These are phyloP conservation scores for Karstenula rhodostoma DNA, from an alignment of 2,329 filamentous ascomycete genomes.

Conservation along the genomic window DNA sequence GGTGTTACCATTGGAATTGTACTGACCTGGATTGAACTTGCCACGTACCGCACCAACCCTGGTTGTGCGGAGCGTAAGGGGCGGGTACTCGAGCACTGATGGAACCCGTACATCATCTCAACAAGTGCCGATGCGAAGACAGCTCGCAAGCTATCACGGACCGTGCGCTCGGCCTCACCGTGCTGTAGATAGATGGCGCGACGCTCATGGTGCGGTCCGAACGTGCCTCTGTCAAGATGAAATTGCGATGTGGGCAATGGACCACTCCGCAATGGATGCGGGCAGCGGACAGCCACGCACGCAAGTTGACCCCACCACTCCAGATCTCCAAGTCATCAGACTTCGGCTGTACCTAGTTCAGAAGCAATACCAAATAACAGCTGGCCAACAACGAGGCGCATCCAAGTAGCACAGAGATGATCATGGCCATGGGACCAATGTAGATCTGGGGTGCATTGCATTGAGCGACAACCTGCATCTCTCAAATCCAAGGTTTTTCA, in stretches of 20 bases:
- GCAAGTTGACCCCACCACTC: slow-evolving; percentile 6
- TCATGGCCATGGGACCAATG: background rate
- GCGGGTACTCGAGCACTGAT: slow-evolving; percentile 29
- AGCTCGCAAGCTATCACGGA: slow-evolving; percentile 1
- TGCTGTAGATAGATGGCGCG: slow-evolving; percentile 13
- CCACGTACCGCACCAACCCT: slow-evolving; percentile 24
- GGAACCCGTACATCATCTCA: slow-evolving; percentile 4
- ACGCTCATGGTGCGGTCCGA: slow-evolving; percentile 19
- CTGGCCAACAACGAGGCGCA: slow-evolving; percentile 14
- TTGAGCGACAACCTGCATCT: slow-evolving; percentile 17
- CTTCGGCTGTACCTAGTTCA: slow-evolving; percentile 20
- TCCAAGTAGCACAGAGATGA: slow-evolving; percentile 10
- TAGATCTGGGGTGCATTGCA: slow-evolving; percentile 30
- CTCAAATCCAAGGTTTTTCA: slow-evolving; percentile 17
- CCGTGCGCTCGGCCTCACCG: slow-evolving; percentile 17
- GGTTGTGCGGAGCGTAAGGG: slow-evolving; percentile 37
- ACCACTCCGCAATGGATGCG: slow-evolving; percentile 10
- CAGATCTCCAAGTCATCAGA: slow-evolving; percentile 30
- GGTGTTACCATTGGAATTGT: slow-evolving; percentile 33
- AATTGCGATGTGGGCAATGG: slow-evolving; percentile 17
- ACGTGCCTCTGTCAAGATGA: slow-evolving; percentile 25
- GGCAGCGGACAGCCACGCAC: slow-evolving; percentile 14
- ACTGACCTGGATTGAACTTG: slow-evolving; percentile 36
- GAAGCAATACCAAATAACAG: slow-evolving; percentile 16
- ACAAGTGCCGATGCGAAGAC: slow-evolving; percentile 11